phyloP scores from a whole-genome alignment of 495 filamentous ascomycete genomes.

The Xylaria curta region DNA sequence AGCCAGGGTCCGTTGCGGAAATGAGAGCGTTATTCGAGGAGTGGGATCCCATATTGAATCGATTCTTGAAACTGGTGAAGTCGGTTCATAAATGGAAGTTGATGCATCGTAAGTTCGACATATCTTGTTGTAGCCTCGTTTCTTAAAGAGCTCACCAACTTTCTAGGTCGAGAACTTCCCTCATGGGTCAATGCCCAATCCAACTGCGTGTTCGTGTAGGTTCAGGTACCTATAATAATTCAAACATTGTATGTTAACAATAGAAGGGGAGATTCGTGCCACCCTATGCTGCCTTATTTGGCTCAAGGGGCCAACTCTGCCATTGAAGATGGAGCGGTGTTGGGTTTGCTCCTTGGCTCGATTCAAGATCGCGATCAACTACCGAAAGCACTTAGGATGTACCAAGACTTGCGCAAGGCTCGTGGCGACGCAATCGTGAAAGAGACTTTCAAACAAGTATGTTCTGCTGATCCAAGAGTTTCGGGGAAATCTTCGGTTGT shows the following conservation, averaged over 20 bases:
- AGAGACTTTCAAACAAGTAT: constrained; percentile 55
- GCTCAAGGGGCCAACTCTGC: constrained; percentile 56
- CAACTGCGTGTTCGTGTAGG: constrained; percentile 40
- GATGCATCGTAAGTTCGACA: constrained; percentile 40
- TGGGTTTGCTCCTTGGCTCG: constrained; percentile 24
- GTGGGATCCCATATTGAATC: constrained; percentile 54
- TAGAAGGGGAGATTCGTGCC: constrained; percentile 57
- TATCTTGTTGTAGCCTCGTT: background rate
- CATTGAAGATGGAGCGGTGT: constrained; percentile 47
- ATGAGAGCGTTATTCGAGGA: constrained; percentile 51
- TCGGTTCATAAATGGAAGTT: constrained; percentile 47
- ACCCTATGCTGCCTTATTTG: constrained; percentile 65
- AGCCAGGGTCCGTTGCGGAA: constrained; percentile 49
- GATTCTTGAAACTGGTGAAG: constrained; percentile 32
- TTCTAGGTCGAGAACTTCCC: constrained; percentile 37
- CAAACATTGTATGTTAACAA: constrained; percentile 11
- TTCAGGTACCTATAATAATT: background rate
- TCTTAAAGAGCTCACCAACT: background rate
- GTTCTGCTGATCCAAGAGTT: background rate
- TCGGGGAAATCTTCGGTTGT: background rate
- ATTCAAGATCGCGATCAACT: constrained; percentile 46
- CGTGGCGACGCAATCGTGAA: constrained; percentile 60
- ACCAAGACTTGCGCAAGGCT: constrained; percentile 61
- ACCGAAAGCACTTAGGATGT: constrained; percentile 52
- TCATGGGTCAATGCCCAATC: constrained; percentile 35